Conservation (phyloP, 2,329 filamentous ascomycete genomes). For the Curvularia eragrostidis region DNA sequence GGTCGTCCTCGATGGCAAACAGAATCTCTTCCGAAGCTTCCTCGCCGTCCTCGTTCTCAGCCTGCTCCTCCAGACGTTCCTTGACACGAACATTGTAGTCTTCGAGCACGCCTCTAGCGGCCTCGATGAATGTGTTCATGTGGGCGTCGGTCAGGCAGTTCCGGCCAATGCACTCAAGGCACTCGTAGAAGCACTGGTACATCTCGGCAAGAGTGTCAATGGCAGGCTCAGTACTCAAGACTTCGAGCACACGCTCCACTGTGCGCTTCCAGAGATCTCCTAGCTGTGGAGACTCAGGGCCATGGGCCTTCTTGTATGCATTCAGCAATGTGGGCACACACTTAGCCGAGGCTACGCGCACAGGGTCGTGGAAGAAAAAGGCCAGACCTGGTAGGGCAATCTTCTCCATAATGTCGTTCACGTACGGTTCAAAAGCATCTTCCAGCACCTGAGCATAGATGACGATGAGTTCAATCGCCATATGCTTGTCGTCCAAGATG, state of each 20-base stretch:
- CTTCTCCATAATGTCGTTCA: slow-evolving; percentile 92
- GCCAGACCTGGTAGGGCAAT: slow-evolving; percentile 91
- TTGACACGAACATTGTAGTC: slow-evolving; percentile 91
- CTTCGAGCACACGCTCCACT: slow-evolving; percentile 89
- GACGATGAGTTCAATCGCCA: slow-evolving; percentile 97
- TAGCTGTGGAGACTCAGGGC: slow-evolving; percentile 78
- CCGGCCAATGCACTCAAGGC: slow-evolving; percentile 89
- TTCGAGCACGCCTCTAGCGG: slow-evolving; percentile 82
- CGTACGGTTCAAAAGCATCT: slow-evolving; percentile 88
- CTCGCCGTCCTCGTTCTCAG: slow-evolving; percentile 85
- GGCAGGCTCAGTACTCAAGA: slow-evolving; percentile 89
- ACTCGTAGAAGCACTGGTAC: slow-evolving; percentile 99
- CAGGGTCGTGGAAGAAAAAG: slow-evolving; percentile 99
- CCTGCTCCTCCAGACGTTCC: slow-evolving; percentile 82
- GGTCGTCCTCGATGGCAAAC: slow-evolving; percentile 95
- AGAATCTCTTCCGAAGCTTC: slow-evolving; percentile 86
- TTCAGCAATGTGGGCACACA: slow-evolving; percentile 91
- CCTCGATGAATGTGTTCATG: slow-evolving; percentile 87
- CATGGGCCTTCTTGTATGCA: slow-evolving; percentile 92
- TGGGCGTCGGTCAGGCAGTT: slow-evolving; percentile 78
- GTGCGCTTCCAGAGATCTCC: slow-evolving; percentile 83
- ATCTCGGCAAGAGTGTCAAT: slow-evolving; percentile 97
- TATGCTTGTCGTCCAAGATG: slow-evolving; percentile 97
- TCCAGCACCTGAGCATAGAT: slow-evolving; percentile 98
- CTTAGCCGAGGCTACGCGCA: slow-evolving; percentile 92